Evolutionary conservation across 805 yeast species (phyloP), one percentile per base, ranked within the genome.

Genomic region (Candida pseudoglaebosa): DNA sequence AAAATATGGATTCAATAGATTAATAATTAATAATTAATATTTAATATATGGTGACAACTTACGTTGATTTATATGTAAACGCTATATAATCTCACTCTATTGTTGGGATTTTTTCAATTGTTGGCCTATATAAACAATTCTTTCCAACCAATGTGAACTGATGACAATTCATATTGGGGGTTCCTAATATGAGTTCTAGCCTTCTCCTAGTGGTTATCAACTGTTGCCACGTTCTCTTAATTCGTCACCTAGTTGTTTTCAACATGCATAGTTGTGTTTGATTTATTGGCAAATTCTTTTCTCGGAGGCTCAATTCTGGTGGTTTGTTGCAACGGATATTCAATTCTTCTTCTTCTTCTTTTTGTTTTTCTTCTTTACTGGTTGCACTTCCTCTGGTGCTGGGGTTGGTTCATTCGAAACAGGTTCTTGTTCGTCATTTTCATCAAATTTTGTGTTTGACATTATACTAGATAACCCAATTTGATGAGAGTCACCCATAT

Each of bases 391-490:
- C 28, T 39, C 46, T n/a, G 44, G 36, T 3, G 34, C 41, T 4
- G 44, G 36, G 4, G 40, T 40, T 13, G 39, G 38, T 33, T 38
- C 45, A 13, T 28, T 17, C 2, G 32, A 36, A 17, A 13, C 41
- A 31, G 38, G 13, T 40, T n/a, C 46, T 1, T 24, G 40, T 14
- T 42, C 48, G 14, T 41, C 51, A 14, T 41, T 53, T 12, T 52
- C 52, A n/a, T 56, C 61, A 38, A 54, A 62, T 43, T 58, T 53
- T 24, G 48, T 47, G 43, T 68, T 68, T 39, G 65, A 55, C 73
- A 69, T 66, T 28, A 69, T 46, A 38, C 70, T 59, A n/a, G 67
- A 58, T 41, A 64, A 56, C 1, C 74, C 74, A 3, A 53, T 48
- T 15, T 52, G 43, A 36, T 60, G 56, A 24, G 42, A 28, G 22